Evolutionary conservation across 192 early-diverging fungal genomes (phyloP).

Genomic region (Globomyces pollinis-pini): DNA sequence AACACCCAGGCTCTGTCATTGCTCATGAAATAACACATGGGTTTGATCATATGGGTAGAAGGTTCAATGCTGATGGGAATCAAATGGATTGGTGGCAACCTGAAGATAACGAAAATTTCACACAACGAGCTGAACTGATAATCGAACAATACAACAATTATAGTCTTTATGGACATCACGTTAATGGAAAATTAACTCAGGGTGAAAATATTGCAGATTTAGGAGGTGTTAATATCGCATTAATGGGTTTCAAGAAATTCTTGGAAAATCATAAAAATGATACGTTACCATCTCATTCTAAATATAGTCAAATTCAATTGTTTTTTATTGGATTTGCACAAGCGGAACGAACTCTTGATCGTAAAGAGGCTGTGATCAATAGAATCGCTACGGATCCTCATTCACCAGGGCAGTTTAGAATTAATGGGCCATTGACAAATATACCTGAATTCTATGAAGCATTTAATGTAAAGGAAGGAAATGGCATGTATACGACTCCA

Average conservation of each 20-base stretch:
- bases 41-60: slow-evolving; percentile 27
- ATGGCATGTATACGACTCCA: neutral
- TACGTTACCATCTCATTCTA: neutral
- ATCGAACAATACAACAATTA: slow-evolving; percentile 9
- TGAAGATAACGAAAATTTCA: slow-evolving; percentile 17
- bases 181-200: slow-evolving; percentile 20
- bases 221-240: slow-evolving; percentile 14
- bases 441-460: slow-evolving; percentile 6
- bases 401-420: slow-evolving; percentile 1
- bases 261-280: neutral
- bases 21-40: slow-evolving; percentile 37
- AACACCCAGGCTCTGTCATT: no score
- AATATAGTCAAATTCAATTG: slow-evolving; percentile 4
- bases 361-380: neutral
- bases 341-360: neutral
- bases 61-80: slow-evolving; percentile 19
- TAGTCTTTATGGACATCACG: neutral
- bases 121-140: slow-evolving; percentile 8
- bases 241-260: neutral
- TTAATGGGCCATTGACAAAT: slow-evolving; percentile 8
- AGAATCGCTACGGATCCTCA: neutral
- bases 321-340: slow-evolving; percentile 4
- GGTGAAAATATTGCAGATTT: slow-evolving; percentile 36
- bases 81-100: slow-evolving; percentile 28
- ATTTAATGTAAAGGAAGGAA: slow-evolving; percentile 2